Conservation (phyloP, 2,329 filamentous ascomycete species). For the Fusarium pseudoanthophilum region DNA sequence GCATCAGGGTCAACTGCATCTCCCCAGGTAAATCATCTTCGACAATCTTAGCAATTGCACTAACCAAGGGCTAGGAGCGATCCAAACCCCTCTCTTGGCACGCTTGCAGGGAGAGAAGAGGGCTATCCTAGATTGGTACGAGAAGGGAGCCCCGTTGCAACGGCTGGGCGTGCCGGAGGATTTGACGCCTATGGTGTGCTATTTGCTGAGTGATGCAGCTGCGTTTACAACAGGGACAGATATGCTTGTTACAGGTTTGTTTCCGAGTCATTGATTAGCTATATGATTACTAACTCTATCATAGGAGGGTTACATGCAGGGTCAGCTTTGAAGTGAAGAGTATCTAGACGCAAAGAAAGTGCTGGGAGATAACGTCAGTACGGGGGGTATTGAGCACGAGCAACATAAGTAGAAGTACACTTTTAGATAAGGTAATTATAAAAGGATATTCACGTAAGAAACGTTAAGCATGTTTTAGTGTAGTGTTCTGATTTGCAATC, state of each 20-base stretch:
- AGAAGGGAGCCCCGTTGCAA: not conserved
- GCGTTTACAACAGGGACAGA: not conserved
- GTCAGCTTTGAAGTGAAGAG: not conserved
- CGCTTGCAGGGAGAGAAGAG: not conserved
- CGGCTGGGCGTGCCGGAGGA: not conserved
- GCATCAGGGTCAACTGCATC: constrained; percentile 1
- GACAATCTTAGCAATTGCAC: accelerated
- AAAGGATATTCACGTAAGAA: no score
- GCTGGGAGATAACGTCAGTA: accelerated
- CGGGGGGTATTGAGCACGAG: accelerated
- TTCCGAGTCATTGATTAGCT: accelerated
- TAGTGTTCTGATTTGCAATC: accelerated
- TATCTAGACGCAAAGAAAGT: no score
- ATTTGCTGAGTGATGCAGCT: not conserved
- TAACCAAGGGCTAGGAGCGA: not conserved
- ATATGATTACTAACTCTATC: not conserved
- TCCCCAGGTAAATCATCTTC: not conserved
- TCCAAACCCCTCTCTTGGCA: not conserved
- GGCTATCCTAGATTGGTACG: not conserved
- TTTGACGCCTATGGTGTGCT: not conserved
- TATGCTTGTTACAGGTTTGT: not conserved
- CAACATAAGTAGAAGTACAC: no score
- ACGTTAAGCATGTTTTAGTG: accelerated
- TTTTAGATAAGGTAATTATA: no score
- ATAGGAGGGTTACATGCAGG: not conserved